These are phyloP conservation scores for Postia placenta DNA, from an alignment of 768 basidiomycete genomes.

Conservation along the genomic window DNA sequence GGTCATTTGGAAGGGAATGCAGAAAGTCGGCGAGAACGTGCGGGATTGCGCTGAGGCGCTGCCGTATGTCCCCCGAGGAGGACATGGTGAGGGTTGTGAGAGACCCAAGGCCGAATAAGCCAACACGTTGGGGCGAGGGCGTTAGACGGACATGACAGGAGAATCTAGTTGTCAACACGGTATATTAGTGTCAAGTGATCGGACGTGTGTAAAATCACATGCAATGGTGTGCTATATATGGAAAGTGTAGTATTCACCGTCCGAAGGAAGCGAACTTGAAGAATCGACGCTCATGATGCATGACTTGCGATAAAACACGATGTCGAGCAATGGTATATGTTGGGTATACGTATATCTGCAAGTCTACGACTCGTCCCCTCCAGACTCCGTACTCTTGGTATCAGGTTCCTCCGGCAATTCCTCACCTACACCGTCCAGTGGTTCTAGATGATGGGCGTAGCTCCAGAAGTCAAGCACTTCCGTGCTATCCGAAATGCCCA, in stretches of 20 bases:
- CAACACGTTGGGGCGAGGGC: too few relatives aligned
- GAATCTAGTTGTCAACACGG: too few relatives aligned
- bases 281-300: too few relatives aligned
- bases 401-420: background rate
- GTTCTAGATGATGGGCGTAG: constrained; percentile 28
- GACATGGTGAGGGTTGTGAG: background rate
- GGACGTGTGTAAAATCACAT: too few relatives aligned
- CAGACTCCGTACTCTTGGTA: background rate
- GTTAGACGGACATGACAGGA: too few relatives aligned
- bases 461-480: constrained; percentile 61
- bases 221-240: too few relatives aligned
- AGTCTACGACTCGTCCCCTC: too few relatives aligned
- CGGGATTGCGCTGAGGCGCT: constrained; percentile 4
- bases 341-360: too few relatives aligned
- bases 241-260: too few relatives aligned
- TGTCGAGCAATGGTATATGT: background rate
- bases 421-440: background rate
- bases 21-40: constrained; percentile 15
- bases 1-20: constrained; percentile 25
- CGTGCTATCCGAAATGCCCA: constrained; percentile 14
- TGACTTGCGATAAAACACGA: background rate
- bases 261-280: background rate
- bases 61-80: constrained; percentile 1
- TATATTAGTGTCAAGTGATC: too few relatives aligned
- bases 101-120: too few relatives aligned